Evolutionary conservation across 805 yeast species (phyloP).

Genomic region (Saturnispora bothae): DNA sequence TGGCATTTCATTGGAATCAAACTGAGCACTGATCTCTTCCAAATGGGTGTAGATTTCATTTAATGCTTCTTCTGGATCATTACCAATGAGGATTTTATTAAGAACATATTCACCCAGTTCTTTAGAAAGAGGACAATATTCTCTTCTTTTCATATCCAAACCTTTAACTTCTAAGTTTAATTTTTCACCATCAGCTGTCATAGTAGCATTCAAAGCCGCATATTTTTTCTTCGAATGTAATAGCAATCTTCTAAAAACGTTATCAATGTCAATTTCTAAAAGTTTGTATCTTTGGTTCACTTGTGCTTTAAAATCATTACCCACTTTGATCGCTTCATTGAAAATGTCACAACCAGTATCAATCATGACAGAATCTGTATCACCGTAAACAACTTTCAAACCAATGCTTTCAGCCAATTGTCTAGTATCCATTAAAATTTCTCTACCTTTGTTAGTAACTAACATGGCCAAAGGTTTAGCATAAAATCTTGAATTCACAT

Average conservation of each 20-base stretch:
- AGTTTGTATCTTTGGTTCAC: conserved; percentile 84
- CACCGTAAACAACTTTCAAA: conserved; percentile 89
- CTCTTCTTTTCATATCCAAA: conserved; percentile 94
- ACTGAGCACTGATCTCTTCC: conserved; percentile 44
- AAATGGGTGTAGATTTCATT: conserved; percentile 62
- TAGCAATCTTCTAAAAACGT: conserved; percentile 74
- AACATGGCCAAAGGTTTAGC: conserved; percentile 95
- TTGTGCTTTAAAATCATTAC: conserved; percentile 69
- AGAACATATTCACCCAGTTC: conserved; percentile 73
- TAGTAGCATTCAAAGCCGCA: conserved; percentile 69
- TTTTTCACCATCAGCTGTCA: conserved; percentile 41
- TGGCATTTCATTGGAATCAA: conserved; percentile 52
- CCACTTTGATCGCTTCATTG: conserved; percentile 69
- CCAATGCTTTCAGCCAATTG: conserved; percentile 82
- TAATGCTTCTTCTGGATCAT: conserved; percentile 68
- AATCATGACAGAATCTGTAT: conserved; percentile 98
- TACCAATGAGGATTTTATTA: conserved; percentile 57
- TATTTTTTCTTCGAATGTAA: conserved; percentile 95
- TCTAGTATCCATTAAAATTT: conserved; percentile 84
- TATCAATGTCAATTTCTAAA: conserved; percentile 91
- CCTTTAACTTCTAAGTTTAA: conserved; percentile 81
- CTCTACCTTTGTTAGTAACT: conserved; percentile 92
- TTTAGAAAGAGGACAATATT: conserved; percentile 85
- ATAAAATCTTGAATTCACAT: conserved; percentile 80
- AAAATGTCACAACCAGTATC: conserved; percentile 70